These are phyloP conservation scores for Marasmius sp. DNA, from an alignment of 1,284 basidiomycete species.

Conservation along the genomic window DNA sequence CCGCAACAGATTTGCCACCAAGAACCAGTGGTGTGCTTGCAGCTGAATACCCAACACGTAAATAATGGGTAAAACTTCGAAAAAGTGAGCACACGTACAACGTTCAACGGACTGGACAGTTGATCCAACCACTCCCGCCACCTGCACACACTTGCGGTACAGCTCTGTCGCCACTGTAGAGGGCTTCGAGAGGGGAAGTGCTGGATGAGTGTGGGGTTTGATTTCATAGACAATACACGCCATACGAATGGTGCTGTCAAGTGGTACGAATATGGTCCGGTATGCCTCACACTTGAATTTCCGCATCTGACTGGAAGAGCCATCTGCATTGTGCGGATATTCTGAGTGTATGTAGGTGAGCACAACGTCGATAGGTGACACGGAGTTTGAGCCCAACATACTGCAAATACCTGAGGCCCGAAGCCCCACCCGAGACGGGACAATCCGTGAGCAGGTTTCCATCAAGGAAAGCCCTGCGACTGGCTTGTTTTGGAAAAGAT, in stretches of 20 bases:
- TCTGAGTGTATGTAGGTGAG: neutral
- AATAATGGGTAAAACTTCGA: neutral
- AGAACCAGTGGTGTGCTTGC: neutral
- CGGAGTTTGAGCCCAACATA: too few relatives aligned
- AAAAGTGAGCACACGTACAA: neutral
- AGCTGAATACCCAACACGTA: neutral
- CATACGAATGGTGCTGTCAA: neutral
- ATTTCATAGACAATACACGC: neutral
- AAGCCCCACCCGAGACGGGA: neutral
- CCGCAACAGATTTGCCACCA: neutral
- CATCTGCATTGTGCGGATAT: neutral
- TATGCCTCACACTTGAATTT: neutral
- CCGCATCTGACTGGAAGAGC: neutral
- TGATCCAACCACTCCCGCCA: neutral
- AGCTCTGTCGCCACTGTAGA: neutral
- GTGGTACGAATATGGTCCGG: neutral
- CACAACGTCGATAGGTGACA: too few relatives aligned
- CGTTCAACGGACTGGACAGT: neutral
- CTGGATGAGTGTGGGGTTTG: constrained; percentile 1
- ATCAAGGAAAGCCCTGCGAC: too few relatives aligned
- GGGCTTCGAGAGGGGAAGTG: constrained; percentile 1
- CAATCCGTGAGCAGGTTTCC: neutral
- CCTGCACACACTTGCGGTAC: neutral
- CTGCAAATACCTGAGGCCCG: too few relatives aligned
- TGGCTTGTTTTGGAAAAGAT: too few relatives aligned